phyloP scores from a whole-genome alignment of 2,329 filamentous ascomycete species.

The Diplodia intermedia region DNA sequence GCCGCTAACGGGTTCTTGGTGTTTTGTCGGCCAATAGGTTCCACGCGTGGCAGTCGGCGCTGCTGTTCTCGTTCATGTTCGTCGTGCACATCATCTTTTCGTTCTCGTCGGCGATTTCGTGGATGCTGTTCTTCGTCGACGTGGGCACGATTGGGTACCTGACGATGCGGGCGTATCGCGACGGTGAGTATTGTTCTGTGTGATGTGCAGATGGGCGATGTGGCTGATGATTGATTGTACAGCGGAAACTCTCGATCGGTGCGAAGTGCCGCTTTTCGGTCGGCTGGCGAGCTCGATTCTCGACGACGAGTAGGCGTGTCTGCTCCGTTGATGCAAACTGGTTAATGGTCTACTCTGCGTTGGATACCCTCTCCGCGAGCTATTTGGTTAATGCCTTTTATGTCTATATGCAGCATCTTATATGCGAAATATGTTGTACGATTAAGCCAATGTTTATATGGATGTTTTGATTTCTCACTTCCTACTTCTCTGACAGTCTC shows the following conservation, averaged over 20 bases:
- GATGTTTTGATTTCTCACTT: neutral
- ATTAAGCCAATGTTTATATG: neutral
- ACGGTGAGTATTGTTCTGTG: slow-evolving; percentile 61
- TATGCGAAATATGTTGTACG: slow-evolving; percentile 6
- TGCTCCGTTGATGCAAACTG: neutral
- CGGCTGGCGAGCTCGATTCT: slow-evolving; percentile 85
- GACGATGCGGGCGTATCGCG: slow-evolving; percentile 79
- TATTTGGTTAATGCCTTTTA: slow-evolving; percentile 17
- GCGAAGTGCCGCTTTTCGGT: slow-evolving; percentile 87
- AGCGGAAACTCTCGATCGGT: slow-evolving; percentile 71
- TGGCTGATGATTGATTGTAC: neutral
- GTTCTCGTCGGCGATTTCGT: slow-evolving; percentile 84
- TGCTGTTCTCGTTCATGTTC: slow-evolving; percentile 76
- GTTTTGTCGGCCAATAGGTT: slow-evolving; percentile 63
- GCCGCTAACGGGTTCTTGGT: too few relatives aligned
- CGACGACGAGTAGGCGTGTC: slow-evolving; percentile 72
- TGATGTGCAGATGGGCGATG: neutral
- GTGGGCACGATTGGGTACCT: slow-evolving; percentile 77
- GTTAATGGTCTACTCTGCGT: slow-evolving; percentile 6
- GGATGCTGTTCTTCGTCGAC: slow-evolving; percentile 80
- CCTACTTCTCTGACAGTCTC: neutral
- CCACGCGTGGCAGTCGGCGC: slow-evolving; percentile 92
- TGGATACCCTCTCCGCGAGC: slow-evolving; percentile 20
- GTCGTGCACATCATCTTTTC: slow-evolving; percentile 84
- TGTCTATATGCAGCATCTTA: slow-evolving; percentile 3